Percentiles rank a stretch among this genome's conserved stretches.
Conservation (phyloP, 305 asterid genomes). For the Solanum hybrid region DNA sequence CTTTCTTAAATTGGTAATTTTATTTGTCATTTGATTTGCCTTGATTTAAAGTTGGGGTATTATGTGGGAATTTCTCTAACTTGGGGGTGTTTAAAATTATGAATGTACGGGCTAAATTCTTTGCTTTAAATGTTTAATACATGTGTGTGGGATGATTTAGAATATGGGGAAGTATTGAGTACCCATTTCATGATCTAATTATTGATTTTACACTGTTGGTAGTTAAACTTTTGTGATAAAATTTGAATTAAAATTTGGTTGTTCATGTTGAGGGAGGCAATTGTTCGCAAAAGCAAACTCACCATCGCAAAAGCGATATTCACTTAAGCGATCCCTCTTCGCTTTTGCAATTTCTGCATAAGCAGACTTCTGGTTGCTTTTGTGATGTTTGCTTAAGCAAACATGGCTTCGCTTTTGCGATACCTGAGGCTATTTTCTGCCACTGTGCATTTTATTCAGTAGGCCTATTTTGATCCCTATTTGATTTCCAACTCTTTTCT, state of each 20-base stretch:
- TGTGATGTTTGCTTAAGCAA: not conserved
- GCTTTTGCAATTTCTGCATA: not conserved
- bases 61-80: no score
- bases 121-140: no score
- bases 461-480: not conserved
- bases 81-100: no score
- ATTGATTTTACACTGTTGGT: no score
- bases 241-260: not conserved
- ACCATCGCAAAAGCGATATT: not conserved
- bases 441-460: not conserved
- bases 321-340: not conserved
- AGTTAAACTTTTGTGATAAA: no score
- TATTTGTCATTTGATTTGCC: no score
- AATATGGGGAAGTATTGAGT: no score
- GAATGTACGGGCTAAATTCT: no score
- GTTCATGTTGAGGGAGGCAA: not conserved
- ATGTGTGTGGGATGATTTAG: no score
- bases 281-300: not conserved
- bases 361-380: not conserved
- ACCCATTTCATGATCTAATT: no score
- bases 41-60: no score
- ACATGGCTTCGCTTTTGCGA: not conserved
- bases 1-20: no score
- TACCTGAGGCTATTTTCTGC: not conserved
- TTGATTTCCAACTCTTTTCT: not conserved